Evolutionary conservation across 1,139 yeast genomes (phyloP).

Genomic region (Suhomyces chickasaworum): DNA sequence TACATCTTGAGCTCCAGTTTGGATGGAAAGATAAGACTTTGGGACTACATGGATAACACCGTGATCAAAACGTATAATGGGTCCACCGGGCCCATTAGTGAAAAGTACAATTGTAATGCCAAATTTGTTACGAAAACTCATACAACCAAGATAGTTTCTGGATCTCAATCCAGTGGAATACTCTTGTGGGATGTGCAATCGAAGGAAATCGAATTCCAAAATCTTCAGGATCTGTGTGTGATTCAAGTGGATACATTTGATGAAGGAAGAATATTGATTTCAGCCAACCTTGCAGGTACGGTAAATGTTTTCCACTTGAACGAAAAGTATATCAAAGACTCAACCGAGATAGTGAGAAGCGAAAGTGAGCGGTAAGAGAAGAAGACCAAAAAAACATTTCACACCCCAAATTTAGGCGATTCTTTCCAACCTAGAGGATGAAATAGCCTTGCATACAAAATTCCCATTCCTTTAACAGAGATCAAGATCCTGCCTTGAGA

Average conservation of each 20-base stretch:
- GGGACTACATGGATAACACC: constrained; percentile 80
- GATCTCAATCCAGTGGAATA: constrained; percentile 63
- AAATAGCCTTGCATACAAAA: no score
- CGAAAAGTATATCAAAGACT: constrained; percentile 4
- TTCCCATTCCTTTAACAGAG: no score
- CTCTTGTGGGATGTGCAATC: constrained; percentile 77
- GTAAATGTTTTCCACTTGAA: constrained; percentile 30
- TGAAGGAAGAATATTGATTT: constrained; percentile 41
- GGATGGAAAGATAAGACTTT: constrained; percentile 75
- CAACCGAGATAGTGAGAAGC: background rate
- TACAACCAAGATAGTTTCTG: constrained; percentile 57
- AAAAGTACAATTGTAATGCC: constrained; percentile 51
- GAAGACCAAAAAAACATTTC: no score
- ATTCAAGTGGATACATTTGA: constrained; percentile 48
- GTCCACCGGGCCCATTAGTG: constrained; percentile 37
- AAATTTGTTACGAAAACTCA: constrained; percentile 41
- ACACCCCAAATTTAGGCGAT: no score
- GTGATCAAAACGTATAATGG: constrained; percentile 75
- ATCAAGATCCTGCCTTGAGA: no score
- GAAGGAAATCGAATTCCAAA: constrained; percentile 49
- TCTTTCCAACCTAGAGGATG: no score
- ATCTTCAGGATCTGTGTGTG: constrained; percentile 42
- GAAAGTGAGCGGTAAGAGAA: background rate
- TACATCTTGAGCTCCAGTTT: constrained; percentile 76
- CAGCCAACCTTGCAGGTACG: constrained; percentile 34